Conservation (phyloP, 805 yeast genomes). For the Ogataea haglerorum region DNA sequence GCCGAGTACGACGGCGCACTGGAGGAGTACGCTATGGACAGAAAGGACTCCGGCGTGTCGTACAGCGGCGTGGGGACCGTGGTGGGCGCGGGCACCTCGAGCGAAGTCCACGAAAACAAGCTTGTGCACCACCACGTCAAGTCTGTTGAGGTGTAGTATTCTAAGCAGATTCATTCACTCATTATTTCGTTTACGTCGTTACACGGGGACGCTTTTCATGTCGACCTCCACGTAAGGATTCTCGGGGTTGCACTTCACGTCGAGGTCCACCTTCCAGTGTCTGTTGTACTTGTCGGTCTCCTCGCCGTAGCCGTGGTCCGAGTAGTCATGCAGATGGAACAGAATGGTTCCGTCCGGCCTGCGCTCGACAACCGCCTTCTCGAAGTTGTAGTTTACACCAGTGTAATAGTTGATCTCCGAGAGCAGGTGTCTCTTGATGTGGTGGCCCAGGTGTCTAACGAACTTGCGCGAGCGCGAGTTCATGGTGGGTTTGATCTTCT, state of each 20-base stretch:
- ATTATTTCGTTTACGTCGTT: background rate
- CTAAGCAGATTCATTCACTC: background rate
- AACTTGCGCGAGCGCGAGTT: conserved; percentile 67
- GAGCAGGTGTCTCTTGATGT: conserved; percentile 62
- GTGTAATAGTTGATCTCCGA: conserved; percentile 55
- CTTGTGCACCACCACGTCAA: conserved; percentile 11
- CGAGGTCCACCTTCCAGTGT: conserved; percentile 60
- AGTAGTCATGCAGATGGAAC: conserved; percentile 58
- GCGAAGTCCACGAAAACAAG: conserved; percentile 20
- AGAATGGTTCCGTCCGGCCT: conserved; percentile 44
- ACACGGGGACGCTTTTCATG: conserved; percentile 50
- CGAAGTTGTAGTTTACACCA: conserved; percentile 41
- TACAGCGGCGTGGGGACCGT: conserved; percentile 7
- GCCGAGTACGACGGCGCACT: conserved; percentile 34
- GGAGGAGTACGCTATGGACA: conserved; percentile 3
- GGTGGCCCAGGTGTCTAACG: conserved; percentile 67
- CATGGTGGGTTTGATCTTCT: conserved; percentile 64
- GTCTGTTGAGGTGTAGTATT: conserved; percentile 16
- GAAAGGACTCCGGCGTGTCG: conserved; percentile 14
- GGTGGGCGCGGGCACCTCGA: conserved; percentile 17
- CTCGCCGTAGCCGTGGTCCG: conserved; percentile 50
- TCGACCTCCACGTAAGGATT: conserved; percentile 64
- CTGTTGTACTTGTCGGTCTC: conserved; percentile 36
- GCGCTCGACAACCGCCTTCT: conserved; percentile 45
- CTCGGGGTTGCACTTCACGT: conserved; percentile 61